These are phyloP conservation scores for Lanmaoa pseudosensibilis DNA, from an alignment of 768 basidiomycete species.

Conservation along the genomic window DNA sequence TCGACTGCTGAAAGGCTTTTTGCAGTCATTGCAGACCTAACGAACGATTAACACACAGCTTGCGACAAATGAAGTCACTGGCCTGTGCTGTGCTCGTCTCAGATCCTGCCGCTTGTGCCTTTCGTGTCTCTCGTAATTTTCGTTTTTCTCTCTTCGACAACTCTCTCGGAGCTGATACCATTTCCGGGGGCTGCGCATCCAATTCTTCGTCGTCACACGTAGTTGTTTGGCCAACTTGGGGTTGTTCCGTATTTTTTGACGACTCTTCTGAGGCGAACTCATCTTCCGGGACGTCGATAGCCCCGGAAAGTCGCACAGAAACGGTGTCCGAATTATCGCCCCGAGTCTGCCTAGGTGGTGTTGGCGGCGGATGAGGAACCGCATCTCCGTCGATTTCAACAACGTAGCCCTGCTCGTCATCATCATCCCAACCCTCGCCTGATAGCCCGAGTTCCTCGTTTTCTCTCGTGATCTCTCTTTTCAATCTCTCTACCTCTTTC, in stretches of 20 bases:
- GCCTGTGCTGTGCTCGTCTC: constrained; percentile 7
- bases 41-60: constrained; percentile 8
- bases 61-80: constrained; percentile 1
- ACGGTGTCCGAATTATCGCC: neutral
- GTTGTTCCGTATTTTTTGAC: constrained; percentile 5
- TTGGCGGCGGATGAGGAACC: constrained; percentile 13
- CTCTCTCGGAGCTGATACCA: constrained; percentile 19
- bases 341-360: constrained; percentile 9
- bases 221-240: constrained; percentile 3
- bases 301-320: neutral
- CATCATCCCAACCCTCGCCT: constrained; percentile 32
- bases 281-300: constrained; percentile 7
- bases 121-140: constrained; percentile 74
- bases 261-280: constrained; percentile 2
- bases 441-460: constrained; percentile 61
- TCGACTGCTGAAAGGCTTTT: constrained; percentile 58
- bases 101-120: constrained; percentile 33
- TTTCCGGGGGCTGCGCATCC: constrained; percentile 1
- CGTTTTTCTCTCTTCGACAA: constrained; percentile 82
- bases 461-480: constrained; percentile 75
- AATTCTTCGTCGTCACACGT: neutral
- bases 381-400: constrained; percentile 9
- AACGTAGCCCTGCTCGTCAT: constrained; percentile 19
- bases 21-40: constrained; percentile 69
- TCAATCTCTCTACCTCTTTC: constrained; percentile 79